Conservation (phyloP, 1,139 yeast species). For the Suhomyces guaymorum region DNA sequence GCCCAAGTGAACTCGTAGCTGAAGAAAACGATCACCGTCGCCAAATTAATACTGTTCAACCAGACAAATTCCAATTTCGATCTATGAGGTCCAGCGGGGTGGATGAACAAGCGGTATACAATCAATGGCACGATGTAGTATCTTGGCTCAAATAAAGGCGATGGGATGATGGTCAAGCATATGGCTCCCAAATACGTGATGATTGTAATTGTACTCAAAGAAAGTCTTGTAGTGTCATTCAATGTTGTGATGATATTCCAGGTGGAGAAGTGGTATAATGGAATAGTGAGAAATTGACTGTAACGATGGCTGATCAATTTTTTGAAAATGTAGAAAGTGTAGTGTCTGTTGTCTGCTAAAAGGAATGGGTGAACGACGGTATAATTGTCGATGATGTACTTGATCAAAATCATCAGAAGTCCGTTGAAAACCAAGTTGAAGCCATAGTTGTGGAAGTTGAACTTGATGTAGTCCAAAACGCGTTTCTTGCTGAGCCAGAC, state of each 20-base stretch:
- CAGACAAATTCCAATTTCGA: conserved; percentile 59
- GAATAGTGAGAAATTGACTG: conserved; percentile 51
- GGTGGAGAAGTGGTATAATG: conserved; percentile 70
- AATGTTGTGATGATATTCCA: conserved; percentile 43
- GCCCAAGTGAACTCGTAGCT: conserved; percentile 68
- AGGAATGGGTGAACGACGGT: conserved; percentile 87
- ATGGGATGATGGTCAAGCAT: conserved; percentile 68
- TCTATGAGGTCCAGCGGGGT: conserved; percentile 38
- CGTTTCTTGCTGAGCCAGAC: conserved; percentile 54
- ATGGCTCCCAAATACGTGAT: conserved; percentile 55
- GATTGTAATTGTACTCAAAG: conserved; percentile 35
- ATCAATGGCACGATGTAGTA: conserved; percentile 83
- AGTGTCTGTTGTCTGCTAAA: conserved; percentile 92
- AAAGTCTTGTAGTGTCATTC: conserved; percentile 19
- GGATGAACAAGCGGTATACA: conserved; percentile 64
- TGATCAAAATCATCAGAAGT: conserved; percentile 35
- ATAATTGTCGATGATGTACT: conserved; percentile 52
- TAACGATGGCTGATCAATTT: conserved; percentile 51
- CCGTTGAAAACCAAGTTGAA: conserved; percentile 19
- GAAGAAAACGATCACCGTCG: conserved; percentile 58
- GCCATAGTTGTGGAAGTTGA: conserved; percentile 25
- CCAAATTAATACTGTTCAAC: conserved; percentile 55
- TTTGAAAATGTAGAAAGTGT: conserved; percentile 81
- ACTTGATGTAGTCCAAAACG: conserved; percentile 36
- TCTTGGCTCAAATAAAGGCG: conserved; percentile 92